Base-by-base conservation (phyloP, 208 protist genomes). In the Leishmania braziliensis region DNA sequence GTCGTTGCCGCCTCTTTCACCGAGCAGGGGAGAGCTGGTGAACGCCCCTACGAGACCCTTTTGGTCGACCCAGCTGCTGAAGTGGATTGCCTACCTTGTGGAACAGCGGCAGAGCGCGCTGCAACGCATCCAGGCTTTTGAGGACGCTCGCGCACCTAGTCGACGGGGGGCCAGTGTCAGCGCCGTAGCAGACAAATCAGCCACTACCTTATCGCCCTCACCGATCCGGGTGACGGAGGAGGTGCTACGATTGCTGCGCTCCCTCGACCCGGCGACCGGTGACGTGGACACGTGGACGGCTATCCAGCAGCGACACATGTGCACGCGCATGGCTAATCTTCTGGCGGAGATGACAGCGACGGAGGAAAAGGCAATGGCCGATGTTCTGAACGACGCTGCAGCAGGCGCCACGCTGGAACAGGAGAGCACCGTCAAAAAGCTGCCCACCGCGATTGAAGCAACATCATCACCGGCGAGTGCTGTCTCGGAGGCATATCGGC, bases 81-180 rank as follows among this genome's bases (percentile, higher is more conserved):
- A 69, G 84, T 88, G 80, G 81, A 48, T 82, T 9, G n/a, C 77
- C 10, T 88, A 80, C 36, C 78, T 85, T 23, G 60, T 82, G 0
- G 78, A 84, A 39, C 65, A 6, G 63, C 80, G 78, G 62, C 65
- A 77, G 18, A 48, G 36, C 12, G 72, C 77, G 36, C 75, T 86
- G 79, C 79, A 75, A 39, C 62, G 65, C 10, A 53, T 86, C 5
- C 79, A 84, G 53, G 9, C 82, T 3, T 86, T 86, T 53, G 78
- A 86, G 74, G 69, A 76, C 78, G 36, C 78, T 0, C 71, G 82
- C 16, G 65, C 82, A 33, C 82, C 78, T 8, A 46, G 43, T 8
- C 82, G 77, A 1, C 82, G 73, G 3, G 77, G 62, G 26, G 77
- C 73, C 29, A 23, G 33, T 18, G 51, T 6, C 66, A 33, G 65